phyloP scores from a whole-genome alignment of 1,139 yeast genomes.

The Debaryomyces singareniensis region DNA sequence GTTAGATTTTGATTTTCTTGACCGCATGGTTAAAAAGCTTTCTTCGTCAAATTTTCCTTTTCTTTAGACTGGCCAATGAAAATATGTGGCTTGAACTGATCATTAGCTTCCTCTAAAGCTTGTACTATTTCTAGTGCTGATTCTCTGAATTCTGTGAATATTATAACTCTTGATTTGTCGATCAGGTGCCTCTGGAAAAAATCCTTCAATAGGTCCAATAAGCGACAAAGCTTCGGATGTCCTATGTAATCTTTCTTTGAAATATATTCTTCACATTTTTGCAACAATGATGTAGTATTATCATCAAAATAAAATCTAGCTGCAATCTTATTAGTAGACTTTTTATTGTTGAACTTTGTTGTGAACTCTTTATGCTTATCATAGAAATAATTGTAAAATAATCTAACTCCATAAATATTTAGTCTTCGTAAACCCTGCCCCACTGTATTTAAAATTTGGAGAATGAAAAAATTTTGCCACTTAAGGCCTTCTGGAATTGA shows the following conservation, averaged over 20 bases:
- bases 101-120: slow-evolving; percentile 40
- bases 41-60: slow-evolving; percentile 57
- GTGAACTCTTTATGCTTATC: slow-evolving; percentile 56
- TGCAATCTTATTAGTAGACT: slow-evolving; percentile 52
- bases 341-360: slow-evolving; percentile 45
- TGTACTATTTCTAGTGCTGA: slow-evolving; percentile 84
- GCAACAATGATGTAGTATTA: slow-evolving; percentile 38
- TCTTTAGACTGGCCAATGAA: slow-evolving; percentile 79
- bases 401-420: slow-evolving; percentile 73
- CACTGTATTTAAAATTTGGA: slow-evolving; percentile 62
- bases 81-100: slow-evolving; percentile 62
- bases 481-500: slow-evolving; percentile 58
- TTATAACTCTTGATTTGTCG: slow-evolving; percentile 63
- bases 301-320: slow-evolving; percentile 53
- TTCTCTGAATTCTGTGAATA: slow-evolving; percentile 83
- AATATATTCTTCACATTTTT: slow-evolving; percentile 37
- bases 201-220: slow-evolving; percentile 49
- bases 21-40: slow-evolving; percentile 21
- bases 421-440: slow-evolving; percentile 68
- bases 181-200: slow-evolving; percentile 41
- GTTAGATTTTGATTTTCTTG: slow-evolving; percentile 11
- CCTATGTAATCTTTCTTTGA: slow-evolving; percentile 42
- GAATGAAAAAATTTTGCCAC: slow-evolving; percentile 59
- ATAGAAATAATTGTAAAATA: slow-evolving; percentile 62
- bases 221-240: slow-evolving; percentile 69